These are phyloP conservation scores for Aspergillus cejpii DNA, from an alignment of 2,329 filamentous ascomycete species.

Conservation along the genomic window DNA sequence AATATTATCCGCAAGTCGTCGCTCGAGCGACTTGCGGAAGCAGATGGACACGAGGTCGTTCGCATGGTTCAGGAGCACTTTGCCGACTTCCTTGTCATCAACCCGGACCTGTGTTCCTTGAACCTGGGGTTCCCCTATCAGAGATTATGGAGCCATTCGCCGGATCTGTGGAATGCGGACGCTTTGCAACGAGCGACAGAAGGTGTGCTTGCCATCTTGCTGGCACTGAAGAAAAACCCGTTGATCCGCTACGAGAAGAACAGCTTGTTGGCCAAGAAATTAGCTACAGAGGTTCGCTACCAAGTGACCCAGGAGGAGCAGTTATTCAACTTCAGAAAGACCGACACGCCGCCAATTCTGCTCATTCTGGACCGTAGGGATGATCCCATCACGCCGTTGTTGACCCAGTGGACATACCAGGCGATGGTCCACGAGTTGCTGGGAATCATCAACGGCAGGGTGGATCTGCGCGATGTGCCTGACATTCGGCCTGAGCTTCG, in stretches of 20 bases:
- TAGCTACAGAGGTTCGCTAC: conserved; percentile 87
- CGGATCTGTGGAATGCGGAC: conserved; percentile 88
- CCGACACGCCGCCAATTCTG: conserved; percentile 89
- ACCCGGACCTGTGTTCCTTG: conserved; percentile 84
- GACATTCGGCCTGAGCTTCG: conserved; percentile 80
- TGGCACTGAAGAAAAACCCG: conserved; percentile 94
- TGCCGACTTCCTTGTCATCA: conserved; percentile 90
- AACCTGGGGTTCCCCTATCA: conserved; percentile 65
- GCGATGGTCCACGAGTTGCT: conserved; percentile 98
- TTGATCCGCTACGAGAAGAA: conserved; percentile 89
- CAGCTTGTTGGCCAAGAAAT: conserved; percentile 81
- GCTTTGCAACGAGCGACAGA: conserved; percentile 80
- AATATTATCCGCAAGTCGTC: conserved; percentile 97
- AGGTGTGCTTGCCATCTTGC: conserved; percentile 71
- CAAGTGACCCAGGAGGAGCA: conserved; percentile 93
- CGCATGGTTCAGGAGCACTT: conserved; percentile 93
- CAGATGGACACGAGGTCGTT: conserved; percentile 95
- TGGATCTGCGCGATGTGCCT: conserved; percentile 76
- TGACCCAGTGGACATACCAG: conserved; percentile 98
- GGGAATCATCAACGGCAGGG: conserved; percentile 89
- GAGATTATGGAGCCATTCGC: conserved; percentile 70
- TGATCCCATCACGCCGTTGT: conserved; percentile 85
- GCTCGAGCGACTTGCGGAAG: conserved; percentile 86
- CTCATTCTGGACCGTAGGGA: conserved; percentile 86
- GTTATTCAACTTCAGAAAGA: conserved; percentile 89